Evolutionary conservation across 371 early-diverging fungal species (phyloP).

Genomic region (Rhizopus arrhizus): DNA sequence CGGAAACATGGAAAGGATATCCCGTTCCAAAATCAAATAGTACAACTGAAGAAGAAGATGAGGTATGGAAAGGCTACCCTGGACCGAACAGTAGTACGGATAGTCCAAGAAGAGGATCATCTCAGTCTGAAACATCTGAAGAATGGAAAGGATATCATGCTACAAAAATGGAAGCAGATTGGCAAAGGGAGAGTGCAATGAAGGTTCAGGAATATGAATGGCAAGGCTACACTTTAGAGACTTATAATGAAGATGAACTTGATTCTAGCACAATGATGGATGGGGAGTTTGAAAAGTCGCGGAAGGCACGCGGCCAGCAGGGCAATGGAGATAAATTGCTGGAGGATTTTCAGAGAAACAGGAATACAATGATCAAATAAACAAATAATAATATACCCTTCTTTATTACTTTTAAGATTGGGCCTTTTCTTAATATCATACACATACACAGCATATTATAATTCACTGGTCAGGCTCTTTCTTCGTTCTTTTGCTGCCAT

Average conservation of each 20-base stretch:
- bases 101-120: conserved; percentile 38
- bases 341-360: conserved; percentile 12
- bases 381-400: conserved; percentile 19
- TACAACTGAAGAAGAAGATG: conserved; percentile 26
- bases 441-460: neutral
- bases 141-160: conserved; percentile 58
- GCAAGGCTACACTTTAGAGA: conserved; percentile 51
- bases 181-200: conserved; percentile 45
- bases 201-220: conserved; percentile 52
- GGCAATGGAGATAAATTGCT: conserved; percentile 4
- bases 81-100: conserved; percentile 25
- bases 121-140: conserved; percentile 45
- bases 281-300: conserved; percentile 49
- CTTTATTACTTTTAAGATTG: neutral
- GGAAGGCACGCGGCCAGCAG: conserved; percentile 39
- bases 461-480: conserved; percentile 21
- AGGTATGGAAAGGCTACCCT: conserved; percentile 47
- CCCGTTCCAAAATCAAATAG: conserved; percentile 21
- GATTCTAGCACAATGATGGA: conserved; percentile 54
- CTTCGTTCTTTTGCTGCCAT: conserved; percentile 30
- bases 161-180: conserved; percentile 44
- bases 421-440: too few species aligned
- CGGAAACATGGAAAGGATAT: conserved; percentile 52
- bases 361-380: conserved; percentile 3
- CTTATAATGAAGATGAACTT: conserved; percentile 45